These are phyloP conservation scores for Phytopythium montanum DNA, from an alignment of 352 stramenopile species.

Conservation along the genomic window DNA sequence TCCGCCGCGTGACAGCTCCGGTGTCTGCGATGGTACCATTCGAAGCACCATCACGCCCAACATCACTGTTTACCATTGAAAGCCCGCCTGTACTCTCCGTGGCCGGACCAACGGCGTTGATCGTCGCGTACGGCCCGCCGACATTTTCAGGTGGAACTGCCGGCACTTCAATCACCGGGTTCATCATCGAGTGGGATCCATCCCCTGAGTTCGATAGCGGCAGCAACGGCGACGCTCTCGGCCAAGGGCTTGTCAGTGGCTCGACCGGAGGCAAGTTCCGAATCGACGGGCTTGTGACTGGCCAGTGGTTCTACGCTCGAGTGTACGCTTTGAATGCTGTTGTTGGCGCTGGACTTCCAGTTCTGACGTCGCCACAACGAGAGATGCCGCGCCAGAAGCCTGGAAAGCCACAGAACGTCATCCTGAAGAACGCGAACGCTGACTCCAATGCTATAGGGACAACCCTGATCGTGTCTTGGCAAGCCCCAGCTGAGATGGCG, in stretches of 20 bases:
- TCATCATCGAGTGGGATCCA: constrained; percentile 91
- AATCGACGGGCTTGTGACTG: constrained; percentile 47
- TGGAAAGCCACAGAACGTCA: constrained; percentile 22
- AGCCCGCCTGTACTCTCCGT: constrained; percentile 65
- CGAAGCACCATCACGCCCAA: constrained; percentile 41
- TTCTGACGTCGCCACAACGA: constrained; percentile 37
- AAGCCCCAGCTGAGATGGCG: constrained; percentile 20
- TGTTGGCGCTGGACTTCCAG: constrained; percentile 35
- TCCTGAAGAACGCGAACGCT: constrained; percentile 28
- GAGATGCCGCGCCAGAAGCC: constrained; percentile 75
- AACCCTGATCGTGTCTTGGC: constrained; percentile 55
- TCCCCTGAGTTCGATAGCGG: constrained; percentile 74
- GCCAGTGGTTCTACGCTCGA: constrained; percentile 55
- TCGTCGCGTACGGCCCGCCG: constrained; percentile 78
- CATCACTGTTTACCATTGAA: constrained; percentile 59
- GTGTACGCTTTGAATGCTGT: constrained; percentile 69
- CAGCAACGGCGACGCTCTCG: constrained; percentile 45
- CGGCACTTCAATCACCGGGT: constrained; percentile 83
- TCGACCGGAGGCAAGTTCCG: constrained; percentile 27
- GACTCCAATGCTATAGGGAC: constrained; percentile 28
- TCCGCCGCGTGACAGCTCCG: constrained; percentile 53
- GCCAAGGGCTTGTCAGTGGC: constrained; percentile 23
- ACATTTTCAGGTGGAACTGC: constrained; percentile 83
- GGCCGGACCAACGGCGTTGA: constrained; percentile 58
- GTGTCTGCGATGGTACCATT: constrained; percentile 60